Conservation (phyloP, 2,329 filamentous ascomycete genomes). For the Verticillium albo-atrum region DNA sequence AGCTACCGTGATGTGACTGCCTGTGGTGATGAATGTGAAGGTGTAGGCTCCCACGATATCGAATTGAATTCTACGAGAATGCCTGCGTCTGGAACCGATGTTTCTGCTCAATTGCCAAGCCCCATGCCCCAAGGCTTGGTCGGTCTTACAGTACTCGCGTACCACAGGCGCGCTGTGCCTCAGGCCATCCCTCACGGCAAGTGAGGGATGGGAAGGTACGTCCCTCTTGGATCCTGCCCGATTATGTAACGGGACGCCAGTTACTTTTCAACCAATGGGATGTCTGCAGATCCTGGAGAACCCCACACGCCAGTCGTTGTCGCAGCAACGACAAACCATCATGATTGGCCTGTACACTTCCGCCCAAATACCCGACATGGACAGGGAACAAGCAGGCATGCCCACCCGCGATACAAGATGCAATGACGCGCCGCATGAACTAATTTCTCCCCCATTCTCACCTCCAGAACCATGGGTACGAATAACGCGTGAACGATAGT, state of each 20-base stretch:
- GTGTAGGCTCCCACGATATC: neutral
- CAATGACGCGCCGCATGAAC: conserved; percentile 29
- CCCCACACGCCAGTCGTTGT: conserved; percentile 12
- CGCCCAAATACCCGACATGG: conserved; percentile 12
- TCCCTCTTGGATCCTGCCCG: no score
- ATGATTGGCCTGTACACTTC: conserved; percentile 8
- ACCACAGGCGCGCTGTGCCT: neutral
- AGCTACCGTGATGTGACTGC: neutral
- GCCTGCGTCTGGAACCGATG: no score
- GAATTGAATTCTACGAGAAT: neutral
- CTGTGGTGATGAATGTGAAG: no score
- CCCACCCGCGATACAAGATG: conserved; percentile 3
- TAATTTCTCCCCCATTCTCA: conserved; percentile 21
- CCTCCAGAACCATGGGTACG: conserved; percentile 28
- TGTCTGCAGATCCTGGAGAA: neutral
- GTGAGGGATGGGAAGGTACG: no score
- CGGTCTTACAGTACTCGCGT: neutral
- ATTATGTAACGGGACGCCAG: neutral
- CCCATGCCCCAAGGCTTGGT: no score
- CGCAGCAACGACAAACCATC: conserved; percentile 16
- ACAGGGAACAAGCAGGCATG: conserved; percentile 9
- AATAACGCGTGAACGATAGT: conserved; percentile 35
- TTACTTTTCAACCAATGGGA: conserved; percentile 8
- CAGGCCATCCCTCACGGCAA: no score
- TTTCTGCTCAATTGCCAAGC: no score